Conservation (phyloP, 768 basidiomycete genomes). For the Ramaria sp. region DNA sequence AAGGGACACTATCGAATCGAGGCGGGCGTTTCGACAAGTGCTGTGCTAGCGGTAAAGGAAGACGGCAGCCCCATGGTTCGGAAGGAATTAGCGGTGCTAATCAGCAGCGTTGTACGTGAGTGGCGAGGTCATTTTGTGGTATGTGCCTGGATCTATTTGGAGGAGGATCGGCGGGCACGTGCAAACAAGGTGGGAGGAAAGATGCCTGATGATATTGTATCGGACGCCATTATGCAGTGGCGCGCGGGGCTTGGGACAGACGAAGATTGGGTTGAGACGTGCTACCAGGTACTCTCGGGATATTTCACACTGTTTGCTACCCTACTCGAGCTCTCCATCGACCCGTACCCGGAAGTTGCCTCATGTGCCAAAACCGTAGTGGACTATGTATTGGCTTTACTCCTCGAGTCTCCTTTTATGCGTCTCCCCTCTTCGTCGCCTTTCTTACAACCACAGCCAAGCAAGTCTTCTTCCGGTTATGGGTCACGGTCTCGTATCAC, state of each 20-base stretch:
- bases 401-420: constrained; percentile 46
- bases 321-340: constrained; percentile 82
- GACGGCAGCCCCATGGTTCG: constrained; percentile 96
- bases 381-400: constrained; percentile 85
- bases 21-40: constrained; percentile 83
- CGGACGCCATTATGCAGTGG: constrained; percentile 70
- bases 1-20: constrained; percentile 44
- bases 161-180: constrained; percentile 66
- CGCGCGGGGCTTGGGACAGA: constrained; percentile 53
- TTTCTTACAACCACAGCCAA: constrained; percentile 30
- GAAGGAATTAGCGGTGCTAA: constrained; percentile 84
- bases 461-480: neutral
- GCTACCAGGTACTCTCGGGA: constrained; percentile 67
- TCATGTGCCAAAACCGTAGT: constrained; percentile 82
- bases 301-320: constrained; percentile 90
- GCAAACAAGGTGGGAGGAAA: constrained; percentile 4
- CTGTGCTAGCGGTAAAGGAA: constrained; percentile 78
- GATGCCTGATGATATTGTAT: constrained; percentile 63
- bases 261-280: constrained; percentile 59
- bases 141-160: constrained; percentile 95
- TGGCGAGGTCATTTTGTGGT: constrained; percentile 95
- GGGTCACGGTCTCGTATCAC: neutral
- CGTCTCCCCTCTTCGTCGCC: constrained; percentile 37
- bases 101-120: constrained; percentile 90
- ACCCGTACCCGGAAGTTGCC: constrained; percentile 89